Conservation (phyloP, 768 basidiomycete species). For the Plicaturopsis crispa region DNA sequence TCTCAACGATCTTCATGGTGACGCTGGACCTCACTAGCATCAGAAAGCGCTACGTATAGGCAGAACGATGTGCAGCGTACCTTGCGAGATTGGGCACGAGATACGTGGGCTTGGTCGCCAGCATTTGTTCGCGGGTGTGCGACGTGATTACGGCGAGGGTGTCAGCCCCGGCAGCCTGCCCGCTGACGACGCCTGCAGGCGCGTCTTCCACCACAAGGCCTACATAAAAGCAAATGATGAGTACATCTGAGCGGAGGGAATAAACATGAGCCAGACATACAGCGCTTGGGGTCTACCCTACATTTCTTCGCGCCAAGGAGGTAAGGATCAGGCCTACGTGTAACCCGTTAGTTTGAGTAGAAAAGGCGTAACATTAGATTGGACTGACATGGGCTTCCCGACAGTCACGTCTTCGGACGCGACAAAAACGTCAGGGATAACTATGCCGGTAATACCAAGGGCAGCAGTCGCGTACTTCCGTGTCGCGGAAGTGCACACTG, state of each 20-base stretch:
- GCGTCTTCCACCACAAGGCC: constrained; percentile 92
- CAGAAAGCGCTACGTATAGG: neutral
- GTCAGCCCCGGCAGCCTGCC: constrained; percentile 74
- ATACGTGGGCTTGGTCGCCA: constrained; percentile 55
- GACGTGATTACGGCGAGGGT: constrained; percentile 81
- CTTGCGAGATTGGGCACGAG: constrained; percentile 67
- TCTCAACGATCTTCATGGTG: constrained; percentile 18
- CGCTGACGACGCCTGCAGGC: constrained; percentile 76
- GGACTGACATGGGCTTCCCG: constrained; percentile 70
- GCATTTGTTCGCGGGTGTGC: constrained; percentile 63
- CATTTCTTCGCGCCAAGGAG: constrained; percentile 73
- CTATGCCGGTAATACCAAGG: constrained; percentile 55
- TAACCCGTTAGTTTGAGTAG: no score
- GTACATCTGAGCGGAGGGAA: constrained; percentile 5
- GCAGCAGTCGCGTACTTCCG: constrained; percentile 67
- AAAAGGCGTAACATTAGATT: neutral
- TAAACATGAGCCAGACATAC: constrained; percentile 24
- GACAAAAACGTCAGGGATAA: constrained; percentile 67
- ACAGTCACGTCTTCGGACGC: constrained; percentile 75
- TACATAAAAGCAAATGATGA: no score
- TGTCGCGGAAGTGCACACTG: constrained; percentile 86
- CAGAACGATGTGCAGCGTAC: constrained; percentile 26
- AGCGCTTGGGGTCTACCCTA: constrained; percentile 54
- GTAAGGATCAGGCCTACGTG: constrained; percentile 92
- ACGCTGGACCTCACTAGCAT: constrained; percentile 18